Conservation (phyloP, 2,329 filamentous ascomycete species). For the Exophiala oligosperma region DNA sequence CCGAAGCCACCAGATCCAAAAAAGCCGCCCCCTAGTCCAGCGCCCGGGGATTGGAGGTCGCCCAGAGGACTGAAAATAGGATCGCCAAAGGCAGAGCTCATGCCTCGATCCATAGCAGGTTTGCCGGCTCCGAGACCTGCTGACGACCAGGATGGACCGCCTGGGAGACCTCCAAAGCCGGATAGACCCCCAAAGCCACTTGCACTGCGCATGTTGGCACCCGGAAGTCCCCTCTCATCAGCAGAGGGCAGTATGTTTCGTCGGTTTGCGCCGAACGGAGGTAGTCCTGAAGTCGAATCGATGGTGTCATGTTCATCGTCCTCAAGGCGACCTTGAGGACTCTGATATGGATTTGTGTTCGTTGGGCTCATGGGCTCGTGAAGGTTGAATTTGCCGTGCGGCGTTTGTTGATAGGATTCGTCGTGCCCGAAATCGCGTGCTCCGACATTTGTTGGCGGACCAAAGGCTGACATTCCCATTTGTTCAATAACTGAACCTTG, state of each 20-base stretch:
- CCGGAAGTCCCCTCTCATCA: conserved; percentile 90
- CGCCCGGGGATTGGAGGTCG: conserved; percentile 74
- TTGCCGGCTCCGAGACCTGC: conserved; percentile 69
- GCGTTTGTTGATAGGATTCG: conserved; percentile 58
- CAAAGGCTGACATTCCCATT: conserved; percentile 60
- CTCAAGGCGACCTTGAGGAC: conserved; percentile 72
- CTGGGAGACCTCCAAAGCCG: conserved; percentile 62
- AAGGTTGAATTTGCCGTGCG: conserved; percentile 48
- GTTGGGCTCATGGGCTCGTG: conserved; percentile 83
- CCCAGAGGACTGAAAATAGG: conserved; percentile 72
- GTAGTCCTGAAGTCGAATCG: conserved; percentile 27
- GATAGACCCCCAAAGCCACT: conserved; percentile 46
- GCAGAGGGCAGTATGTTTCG: conserved; percentile 58
- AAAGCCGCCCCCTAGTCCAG: conserved; percentile 63
- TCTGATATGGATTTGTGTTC: conserved; percentile 94
- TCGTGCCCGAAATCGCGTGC: conserved; percentile 60
- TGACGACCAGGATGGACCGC: conserved; percentile 46
- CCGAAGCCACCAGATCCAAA: conserved; percentile 62
- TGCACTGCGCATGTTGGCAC: conserved; percentile 68
- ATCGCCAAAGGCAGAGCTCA: conserved; percentile 55
- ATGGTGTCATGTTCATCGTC: conserved; percentile 61
- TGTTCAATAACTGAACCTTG: conserved; percentile 52
- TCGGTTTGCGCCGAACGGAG: conserved; percentile 49
- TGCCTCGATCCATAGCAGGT: conserved; percentile 60
- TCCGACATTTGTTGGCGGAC: conserved; percentile 60